These are phyloP conservation scores for Corymbia maculata DNA, from an alignment of 345 rosid species.

Conservation along the genomic window DNA sequence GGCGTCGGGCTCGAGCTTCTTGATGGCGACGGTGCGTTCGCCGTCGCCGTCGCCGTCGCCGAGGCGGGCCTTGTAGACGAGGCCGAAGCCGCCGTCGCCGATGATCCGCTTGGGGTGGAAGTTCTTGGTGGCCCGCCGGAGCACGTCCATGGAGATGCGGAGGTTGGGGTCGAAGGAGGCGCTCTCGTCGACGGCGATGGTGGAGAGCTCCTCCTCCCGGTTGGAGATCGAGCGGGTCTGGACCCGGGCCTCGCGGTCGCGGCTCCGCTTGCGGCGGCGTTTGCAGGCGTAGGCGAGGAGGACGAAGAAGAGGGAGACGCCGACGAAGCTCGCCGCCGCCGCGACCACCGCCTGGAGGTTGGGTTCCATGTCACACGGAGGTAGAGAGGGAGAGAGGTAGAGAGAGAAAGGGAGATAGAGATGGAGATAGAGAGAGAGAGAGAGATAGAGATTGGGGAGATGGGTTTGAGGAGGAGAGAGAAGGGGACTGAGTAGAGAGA, in stretches of 20 bases:
- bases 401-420: background rate
- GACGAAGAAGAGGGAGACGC: constrained; percentile 14
- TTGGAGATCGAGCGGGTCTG: background rate
- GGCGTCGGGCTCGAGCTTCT: constrained; percentile 74
- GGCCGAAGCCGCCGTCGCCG: constrained; percentile 93
- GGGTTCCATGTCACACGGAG: background rate
- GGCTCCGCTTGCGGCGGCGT: constrained; percentile 1
- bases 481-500: background rate
- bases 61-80: constrained; percentile 61
- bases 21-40: constrained; percentile 53
- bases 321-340: constrained; percentile 17
- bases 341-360: constrained; percentile 6
- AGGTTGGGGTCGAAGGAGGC: constrained; percentile 54
- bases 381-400: background rate
- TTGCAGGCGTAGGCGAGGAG: constrained; percentile 12
- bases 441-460: background rate
- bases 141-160: constrained; percentile 62
- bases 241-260: background rate
- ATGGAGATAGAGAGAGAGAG: background rate
- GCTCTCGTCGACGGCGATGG: constrained; percentile 13
- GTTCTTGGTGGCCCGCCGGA: constrained; percentile 41
- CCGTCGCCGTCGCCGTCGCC: constrained; percentile 10
- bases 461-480: background rate
- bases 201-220: background rate
- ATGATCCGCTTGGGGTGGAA: constrained; percentile 63